Conservation (phyloP, 2,329 filamentous ascomycete genomes). For the Sclerotinia trifoliorum region DNA sequence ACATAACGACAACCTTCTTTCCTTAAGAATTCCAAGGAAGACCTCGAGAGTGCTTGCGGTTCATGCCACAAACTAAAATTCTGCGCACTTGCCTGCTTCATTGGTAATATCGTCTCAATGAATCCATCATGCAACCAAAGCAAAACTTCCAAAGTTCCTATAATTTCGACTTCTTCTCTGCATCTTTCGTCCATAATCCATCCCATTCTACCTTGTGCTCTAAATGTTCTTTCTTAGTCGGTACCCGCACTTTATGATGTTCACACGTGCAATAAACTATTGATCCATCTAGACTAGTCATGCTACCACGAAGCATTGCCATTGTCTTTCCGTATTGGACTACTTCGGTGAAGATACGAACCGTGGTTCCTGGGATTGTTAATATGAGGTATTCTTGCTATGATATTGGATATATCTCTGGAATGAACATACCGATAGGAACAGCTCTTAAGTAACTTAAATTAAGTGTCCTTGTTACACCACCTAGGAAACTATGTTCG, state of each 20-base stretch:
- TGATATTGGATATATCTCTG: neutral
- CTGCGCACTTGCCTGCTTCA: too few species aligned
- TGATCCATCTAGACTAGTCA: constrained; percentile 50
- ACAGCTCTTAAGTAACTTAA: constrained; percentile 52
- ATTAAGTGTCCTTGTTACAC: constrained; percentile 50
- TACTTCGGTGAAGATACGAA: constrained; percentile 46
- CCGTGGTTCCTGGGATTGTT: constrained; percentile 40
- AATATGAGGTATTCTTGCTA: neutral
- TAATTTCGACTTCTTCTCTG: constrained; percentile 26
- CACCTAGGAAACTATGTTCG: constrained; percentile 46
- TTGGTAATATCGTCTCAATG: neutral
- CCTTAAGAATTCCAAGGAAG: neutral
- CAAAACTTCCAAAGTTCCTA: constrained; percentile 37
- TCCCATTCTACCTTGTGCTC: constrained; percentile 46
- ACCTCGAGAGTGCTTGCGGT: neutral
- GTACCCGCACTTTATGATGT: constrained; percentile 52
- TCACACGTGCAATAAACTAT: constrained; percentile 50
- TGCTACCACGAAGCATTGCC: constrained; percentile 51
- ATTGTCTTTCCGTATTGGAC: constrained; percentile 50
- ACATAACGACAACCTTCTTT: too few species aligned
- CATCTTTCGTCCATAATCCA: constrained; percentile 28
- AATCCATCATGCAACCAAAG: too few species aligned
- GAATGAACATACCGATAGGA: constrained; percentile 43
- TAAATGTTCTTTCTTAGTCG: constrained; percentile 44
- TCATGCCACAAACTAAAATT: neutral